These are phyloP conservation scores for Penicillium roqueforti DNA, from an alignment of 495 filamentous ascomycete species.

Conservation along the genomic window DNA sequence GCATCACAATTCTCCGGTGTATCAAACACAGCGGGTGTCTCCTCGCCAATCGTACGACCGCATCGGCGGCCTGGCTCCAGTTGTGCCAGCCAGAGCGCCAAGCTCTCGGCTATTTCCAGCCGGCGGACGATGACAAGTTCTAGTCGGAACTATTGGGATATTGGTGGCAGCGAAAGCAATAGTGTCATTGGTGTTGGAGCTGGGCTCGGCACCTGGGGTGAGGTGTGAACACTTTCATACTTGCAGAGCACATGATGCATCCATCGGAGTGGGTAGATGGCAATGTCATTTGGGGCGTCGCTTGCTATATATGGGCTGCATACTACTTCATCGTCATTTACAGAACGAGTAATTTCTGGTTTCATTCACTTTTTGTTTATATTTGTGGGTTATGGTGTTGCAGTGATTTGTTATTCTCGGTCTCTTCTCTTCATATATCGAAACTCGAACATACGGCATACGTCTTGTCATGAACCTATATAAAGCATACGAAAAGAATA, in stretches of 20 bases:
- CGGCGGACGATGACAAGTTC: conserved; percentile 52
- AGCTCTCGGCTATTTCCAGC: conserved; percentile 54
- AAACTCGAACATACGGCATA: conserved; percentile 5
- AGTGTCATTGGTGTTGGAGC: conserved; percentile 58
- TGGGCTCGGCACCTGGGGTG: conserved; percentile 71
- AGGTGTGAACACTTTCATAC: conserved; percentile 44
- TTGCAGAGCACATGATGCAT: not conserved
- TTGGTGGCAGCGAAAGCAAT: conserved; percentile 71
- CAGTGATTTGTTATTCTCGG: conserved; percentile 2
- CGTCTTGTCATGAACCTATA: too few species aligned
- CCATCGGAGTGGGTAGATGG: not conserved
- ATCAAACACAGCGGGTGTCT: conserved; percentile 43
- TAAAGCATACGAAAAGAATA: too few species aligned
- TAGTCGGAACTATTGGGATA: conserved; percentile 81
- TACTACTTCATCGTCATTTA: not conserved
- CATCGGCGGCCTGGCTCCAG: conserved; percentile 57
- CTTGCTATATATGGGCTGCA: not conserved
- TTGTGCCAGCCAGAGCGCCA: conserved; percentile 78
- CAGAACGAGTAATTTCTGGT: not conserved
- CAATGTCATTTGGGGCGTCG: not conserved
- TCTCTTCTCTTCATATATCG: conserved; percentile 3
- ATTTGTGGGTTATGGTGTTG: not conserved
- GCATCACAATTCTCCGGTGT: conserved; percentile 46
- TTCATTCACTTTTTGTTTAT: conserved; percentile 3
- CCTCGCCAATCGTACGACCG: conserved; percentile 36